A percentile compares a stretch with the other conserved stretches of the same genome.
These are phyloP conservation scores for Dothiorella sarmentorum DNA, from an alignment of 2,329 filamentous ascomycete species.

Conservation along the genomic window DNA sequence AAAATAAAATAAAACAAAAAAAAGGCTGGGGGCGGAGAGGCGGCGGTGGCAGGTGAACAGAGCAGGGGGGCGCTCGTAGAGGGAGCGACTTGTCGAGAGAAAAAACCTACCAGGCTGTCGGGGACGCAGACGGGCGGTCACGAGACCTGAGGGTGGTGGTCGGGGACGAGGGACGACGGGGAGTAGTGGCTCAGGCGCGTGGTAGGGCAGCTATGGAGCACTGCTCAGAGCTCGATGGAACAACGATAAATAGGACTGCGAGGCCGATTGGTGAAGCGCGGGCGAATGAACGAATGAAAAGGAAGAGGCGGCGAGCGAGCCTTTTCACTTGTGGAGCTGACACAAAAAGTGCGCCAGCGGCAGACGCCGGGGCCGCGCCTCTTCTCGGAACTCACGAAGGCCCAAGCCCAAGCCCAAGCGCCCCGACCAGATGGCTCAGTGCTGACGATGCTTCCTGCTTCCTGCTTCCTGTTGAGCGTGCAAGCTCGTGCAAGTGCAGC, in stretches of 20 bases:
- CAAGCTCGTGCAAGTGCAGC: neutral
- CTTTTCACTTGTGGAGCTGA: conserved; percentile 8
- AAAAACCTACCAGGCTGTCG: conserved; percentile 33
- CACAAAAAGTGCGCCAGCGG: conserved; percentile 7
- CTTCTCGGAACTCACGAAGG: neutral
- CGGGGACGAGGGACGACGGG: neutral
- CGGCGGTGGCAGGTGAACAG: conserved; percentile 20
- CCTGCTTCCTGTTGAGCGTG: too few species aligned
- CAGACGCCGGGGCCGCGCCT: neutral
- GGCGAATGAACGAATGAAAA: conserved; percentile 12
- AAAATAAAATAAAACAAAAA: too few species aligned
- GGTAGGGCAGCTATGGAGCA: conserved; percentile 1
- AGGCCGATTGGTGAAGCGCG: conserved; percentile 8
- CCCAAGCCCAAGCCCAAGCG: neutral
- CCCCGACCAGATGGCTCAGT: neutral
- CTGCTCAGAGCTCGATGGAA: neutral
- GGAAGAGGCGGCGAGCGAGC: conserved; percentile 7
- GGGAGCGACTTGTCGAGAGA: too few species aligned
- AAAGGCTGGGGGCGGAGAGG: too few species aligned
- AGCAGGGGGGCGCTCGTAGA: too few species aligned
- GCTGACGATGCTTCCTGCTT: neutral
- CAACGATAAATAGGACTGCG: conserved; percentile 3
- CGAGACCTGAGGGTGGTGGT: conserved; percentile 28
- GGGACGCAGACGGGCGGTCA: conserved; percentile 34
- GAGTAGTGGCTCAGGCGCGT: conserved; percentile 10